Conservation (phyloP, 2,329 filamentous ascomycete species). For the Claviceps lovelessii region DNA sequence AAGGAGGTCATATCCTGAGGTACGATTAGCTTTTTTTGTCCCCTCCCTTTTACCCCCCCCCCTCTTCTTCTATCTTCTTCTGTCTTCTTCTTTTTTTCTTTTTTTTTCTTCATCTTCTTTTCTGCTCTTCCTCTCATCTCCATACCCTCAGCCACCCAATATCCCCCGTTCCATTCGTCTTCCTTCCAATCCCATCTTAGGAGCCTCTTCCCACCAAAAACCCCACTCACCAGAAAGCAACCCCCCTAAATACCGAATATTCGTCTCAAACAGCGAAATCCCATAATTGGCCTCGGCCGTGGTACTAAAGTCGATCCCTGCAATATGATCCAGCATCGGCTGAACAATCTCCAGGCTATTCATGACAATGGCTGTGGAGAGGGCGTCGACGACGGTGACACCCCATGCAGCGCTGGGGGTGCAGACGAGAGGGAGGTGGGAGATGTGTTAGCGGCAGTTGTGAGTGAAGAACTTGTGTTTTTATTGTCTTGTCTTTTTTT, state of each 20-base stretch:
- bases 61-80: background rate
- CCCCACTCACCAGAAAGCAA: conserved; percentile 49
- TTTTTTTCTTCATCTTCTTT: too few relatives aligned
- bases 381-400: conserved; percentile 65
- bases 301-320: conserved; percentile 53
- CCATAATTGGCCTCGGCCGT: conserved; percentile 29
- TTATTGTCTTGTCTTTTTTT: too few relatives aligned
- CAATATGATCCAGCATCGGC: conserved; percentile 56
- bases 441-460: too few relatives aligned
- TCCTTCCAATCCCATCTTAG: too few relatives aligned
- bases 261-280: conserved; percentile 79
- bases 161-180: too few relatives aligned
- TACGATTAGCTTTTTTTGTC: background rate
- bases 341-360: conserved; percentile 50
- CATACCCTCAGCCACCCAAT: too few relatives aligned
- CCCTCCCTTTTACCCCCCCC: background rate
- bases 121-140: background rate
- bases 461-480: too few relatives aligned
- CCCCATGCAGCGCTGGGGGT: conserved; percentile 63
- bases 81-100: background rate
- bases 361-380: conserved; percentile 72
- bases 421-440: too few relatives aligned
- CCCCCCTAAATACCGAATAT: conserved; percentile 74
- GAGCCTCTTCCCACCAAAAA: too few relatives aligned
- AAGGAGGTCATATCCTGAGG: conserved; percentile 52